phyloP scores from a whole-genome alignment of 2,329 filamentous ascomycete species.

The Trichoderma aggressivum region DNA sequence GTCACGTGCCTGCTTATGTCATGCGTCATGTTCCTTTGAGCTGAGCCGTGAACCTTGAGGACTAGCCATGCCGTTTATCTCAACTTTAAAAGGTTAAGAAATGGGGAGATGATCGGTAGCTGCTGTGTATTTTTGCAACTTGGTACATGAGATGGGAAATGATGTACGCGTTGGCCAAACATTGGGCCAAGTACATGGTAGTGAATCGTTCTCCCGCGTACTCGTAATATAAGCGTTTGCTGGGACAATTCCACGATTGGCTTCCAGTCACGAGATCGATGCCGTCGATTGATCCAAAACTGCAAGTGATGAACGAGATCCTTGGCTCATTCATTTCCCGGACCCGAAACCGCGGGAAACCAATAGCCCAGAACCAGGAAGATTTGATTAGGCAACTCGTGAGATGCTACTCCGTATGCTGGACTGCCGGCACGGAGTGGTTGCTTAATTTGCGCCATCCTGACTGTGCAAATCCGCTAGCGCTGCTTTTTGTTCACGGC shows the following conservation, averaged over 20 bases:
- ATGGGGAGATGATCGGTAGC: background rate
- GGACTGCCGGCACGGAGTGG: background rate
- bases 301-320: background rate
- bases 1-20: constrained; percentile 33
- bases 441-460: background rate
- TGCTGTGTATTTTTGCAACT: background rate
- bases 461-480: background rate
- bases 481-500: background rate
- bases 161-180: background rate
- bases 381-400: background rate
- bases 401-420: background rate
- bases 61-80: background rate
- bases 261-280: background rate
- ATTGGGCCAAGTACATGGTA: background rate
- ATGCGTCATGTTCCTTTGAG: constrained; percentile 19
- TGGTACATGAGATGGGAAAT: background rate
- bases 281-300: background rate
- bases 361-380: background rate
- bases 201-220: background rate
- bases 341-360: background rate
- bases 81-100: background rate
- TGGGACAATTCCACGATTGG: background rate
- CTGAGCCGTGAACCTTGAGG: background rate
- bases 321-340: background rate
- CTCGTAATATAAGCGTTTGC: background rate